phyloP scores from a whole-genome alignment of 768 basidiomycete species.

The Leccinellum luteum region DNA sequence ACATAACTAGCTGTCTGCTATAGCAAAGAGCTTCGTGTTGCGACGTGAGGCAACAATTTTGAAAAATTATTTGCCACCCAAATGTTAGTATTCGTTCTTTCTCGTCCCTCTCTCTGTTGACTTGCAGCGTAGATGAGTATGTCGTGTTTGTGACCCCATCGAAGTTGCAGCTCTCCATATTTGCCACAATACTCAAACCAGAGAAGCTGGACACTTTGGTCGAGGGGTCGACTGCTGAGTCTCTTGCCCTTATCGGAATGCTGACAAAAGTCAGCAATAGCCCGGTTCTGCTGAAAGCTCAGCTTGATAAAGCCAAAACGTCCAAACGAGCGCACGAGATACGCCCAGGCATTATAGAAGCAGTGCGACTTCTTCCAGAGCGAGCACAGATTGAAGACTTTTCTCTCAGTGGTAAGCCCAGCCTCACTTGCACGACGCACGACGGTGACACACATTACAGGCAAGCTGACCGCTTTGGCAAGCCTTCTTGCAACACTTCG shows the following conservation, averaged over 20 bases:
- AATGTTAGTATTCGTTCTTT: constrained; percentile 52
- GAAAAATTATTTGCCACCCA: constrained; percentile 84
- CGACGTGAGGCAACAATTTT: constrained; percentile 83
- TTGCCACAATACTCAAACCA: constrained; percentile 69
- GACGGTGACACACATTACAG: constrained; percentile 37
- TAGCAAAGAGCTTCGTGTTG: constrained; percentile 88
- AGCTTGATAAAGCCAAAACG: constrained; percentile 57
- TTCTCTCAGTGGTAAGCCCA: constrained; percentile 66
- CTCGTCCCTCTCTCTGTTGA: constrained; percentile 1
- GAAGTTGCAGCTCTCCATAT: constrained; percentile 75
- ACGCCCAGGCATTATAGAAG: constrained; percentile 54
- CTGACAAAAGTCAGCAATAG: constrained; percentile 93
- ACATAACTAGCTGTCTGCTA: constrained; percentile 53
- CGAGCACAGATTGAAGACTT: constrained; percentile 65
- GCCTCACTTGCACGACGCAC: not conserved
- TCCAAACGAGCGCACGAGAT: constrained; percentile 42
- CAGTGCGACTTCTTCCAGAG: constrained; percentile 59
- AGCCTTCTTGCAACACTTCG: constrained; percentile 59
- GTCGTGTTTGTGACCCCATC: constrained; percentile 96
- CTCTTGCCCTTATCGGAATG: constrained; percentile 73
- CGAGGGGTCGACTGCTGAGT: constrained; percentile 69
- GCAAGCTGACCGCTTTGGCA: constrained; percentile 69
- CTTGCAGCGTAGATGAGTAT: constrained; percentile 73
- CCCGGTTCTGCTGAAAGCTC: constrained; percentile 82
- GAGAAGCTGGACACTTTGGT: constrained; percentile 68